These are phyloP conservation scores for Physcomitrellopsis africana DNA, from an alignment of 225 moss, liverwort and hornwort species.

Conservation along the genomic window DNA sequence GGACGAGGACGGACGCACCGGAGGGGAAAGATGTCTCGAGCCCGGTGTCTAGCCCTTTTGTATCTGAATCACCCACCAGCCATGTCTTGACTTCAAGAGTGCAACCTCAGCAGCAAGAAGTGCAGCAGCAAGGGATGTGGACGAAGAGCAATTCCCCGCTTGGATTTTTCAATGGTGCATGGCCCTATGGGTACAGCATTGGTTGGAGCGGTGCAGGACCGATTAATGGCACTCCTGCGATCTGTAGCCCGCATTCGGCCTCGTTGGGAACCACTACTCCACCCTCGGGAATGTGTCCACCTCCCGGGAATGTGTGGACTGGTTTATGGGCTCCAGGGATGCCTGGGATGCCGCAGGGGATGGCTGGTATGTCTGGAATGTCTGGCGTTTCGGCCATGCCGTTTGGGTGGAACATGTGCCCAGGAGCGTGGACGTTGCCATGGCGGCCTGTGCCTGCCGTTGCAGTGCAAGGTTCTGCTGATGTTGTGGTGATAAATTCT, in stretches of 20 bases:
- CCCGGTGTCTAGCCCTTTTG: conserved; percentile 14
- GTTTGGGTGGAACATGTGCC: conserved; percentile 51
- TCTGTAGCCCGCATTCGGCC: conserved; percentile 18
- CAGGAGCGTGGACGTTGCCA: conserved; percentile 55
- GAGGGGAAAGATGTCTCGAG: conserved; percentile 34
- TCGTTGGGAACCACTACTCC: conserved; percentile 14
- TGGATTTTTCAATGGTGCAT: conserved; percentile 56
- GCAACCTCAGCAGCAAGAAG: conserved; percentile 23
- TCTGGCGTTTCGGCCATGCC: conserved; percentile 25
- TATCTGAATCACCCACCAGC: background rate
- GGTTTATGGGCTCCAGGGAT: conserved; percentile 50
- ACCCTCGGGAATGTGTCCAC: conserved; percentile 15
- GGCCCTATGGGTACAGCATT: conserved; percentile 59
- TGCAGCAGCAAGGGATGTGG: conserved; percentile 32
- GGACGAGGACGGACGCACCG: conserved; percentile 22
- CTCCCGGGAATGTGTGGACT: conserved; percentile 31
- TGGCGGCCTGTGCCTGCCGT: conserved; percentile 51
- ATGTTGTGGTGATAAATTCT: conserved; percentile 25
- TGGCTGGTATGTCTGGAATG: background rate
- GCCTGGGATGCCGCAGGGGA: background rate
- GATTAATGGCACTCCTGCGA: background rate
- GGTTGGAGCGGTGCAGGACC: conserved; percentile 40
- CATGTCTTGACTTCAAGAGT: conserved; percentile 37
- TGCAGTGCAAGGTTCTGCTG: conserved; percentile 37
- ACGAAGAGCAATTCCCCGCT: conserved; percentile 37